Evolutionary conservation across 495 filamentous ascomycete species (phyloP).

Genomic region (Aspergillus funiculosus): DNA sequence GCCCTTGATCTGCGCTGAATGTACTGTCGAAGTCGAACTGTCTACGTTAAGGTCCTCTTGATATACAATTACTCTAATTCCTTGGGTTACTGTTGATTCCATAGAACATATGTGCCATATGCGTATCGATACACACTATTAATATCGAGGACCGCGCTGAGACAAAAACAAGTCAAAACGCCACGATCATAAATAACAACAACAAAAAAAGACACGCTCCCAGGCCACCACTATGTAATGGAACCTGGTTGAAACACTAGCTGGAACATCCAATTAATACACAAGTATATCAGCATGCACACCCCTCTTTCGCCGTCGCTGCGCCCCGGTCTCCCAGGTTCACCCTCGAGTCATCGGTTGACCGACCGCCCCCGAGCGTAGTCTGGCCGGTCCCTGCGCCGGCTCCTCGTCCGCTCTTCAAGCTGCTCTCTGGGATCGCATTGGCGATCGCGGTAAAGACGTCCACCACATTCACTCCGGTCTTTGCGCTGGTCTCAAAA

Average conservation of each 20-base stretch:
- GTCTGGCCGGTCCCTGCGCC: constrained; percentile 53
- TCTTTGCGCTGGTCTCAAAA: constrained; percentile 98
- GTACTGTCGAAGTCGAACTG: neutral
- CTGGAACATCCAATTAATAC: constrained; percentile 13
- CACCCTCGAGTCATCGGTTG: constrained; percentile 40
- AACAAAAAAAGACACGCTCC: neutral
- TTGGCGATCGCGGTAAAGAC: constrained; percentile 99
- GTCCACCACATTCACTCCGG: constrained; percentile 84
- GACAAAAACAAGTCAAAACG: neutral
- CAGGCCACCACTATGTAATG: neutral
- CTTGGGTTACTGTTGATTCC: too few species aligned
- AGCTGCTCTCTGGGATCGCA: constrained; percentile 88
- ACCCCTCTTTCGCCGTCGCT: constrained; percentile 76
- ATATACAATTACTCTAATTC: too few species aligned
- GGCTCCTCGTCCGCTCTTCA: constrained; percentile 75
- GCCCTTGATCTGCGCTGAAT: constrained; percentile 21
- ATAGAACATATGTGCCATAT: too few species aligned
- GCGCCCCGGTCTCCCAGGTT: constrained; percentile 40
- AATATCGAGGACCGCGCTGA: neutral
- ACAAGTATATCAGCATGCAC: constrained; percentile 69
- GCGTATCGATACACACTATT: constrained; percentile 9
- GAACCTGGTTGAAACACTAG: constrained; percentile 8
- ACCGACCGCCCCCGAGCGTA: constrained; percentile 32
- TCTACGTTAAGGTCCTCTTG: neutral
- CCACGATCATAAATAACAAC: constrained; percentile 4